A percentile compares a stretch with the other conserved stretches of the same genome.
Conservation (phyloP, 306 rosid genomes). For the Adenanthera pavonina region DNA sequence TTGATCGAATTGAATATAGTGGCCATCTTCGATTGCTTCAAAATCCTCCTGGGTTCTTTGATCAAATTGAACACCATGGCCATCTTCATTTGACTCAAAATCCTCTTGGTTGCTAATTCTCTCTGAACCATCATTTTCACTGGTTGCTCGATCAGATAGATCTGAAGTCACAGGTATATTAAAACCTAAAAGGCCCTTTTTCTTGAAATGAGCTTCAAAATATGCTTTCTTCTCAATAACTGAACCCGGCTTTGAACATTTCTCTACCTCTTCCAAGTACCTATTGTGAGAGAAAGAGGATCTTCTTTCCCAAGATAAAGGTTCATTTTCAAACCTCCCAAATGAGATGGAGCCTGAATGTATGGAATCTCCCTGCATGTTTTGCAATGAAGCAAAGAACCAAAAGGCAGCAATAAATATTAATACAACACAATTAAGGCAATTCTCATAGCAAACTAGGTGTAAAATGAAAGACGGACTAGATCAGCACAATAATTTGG, state of each 20-base stretch:
- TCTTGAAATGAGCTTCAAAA: constrained; percentile 74
- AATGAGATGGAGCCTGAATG: constrained; percentile 86
- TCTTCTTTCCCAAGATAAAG: constrained; percentile 81
- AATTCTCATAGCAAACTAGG: constrained; percentile 1
- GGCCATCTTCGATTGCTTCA: constrained; percentile 22
- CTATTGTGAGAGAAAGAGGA: constrained; percentile 68
- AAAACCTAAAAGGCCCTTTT: constrained; percentile 53
- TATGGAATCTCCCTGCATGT: constrained; percentile 67
- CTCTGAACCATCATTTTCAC: constrained; percentile 49
- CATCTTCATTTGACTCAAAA: constrained; percentile 48
- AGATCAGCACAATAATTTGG: neutral
- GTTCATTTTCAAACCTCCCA: constrained; percentile 77
- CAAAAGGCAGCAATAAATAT: constrained; percentile 30
- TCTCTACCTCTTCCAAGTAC: constrained; percentile 73
- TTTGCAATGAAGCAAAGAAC: constrained; percentile 36
- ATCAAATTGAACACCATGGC: constrained; percentile 39
- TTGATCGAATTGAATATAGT: constrained; percentile 31
- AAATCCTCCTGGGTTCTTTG: constrained; percentile 29
- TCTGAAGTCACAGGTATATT: constrained; percentile 35
- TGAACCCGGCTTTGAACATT: constrained; percentile 66
- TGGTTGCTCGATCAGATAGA: constrained; percentile 32
- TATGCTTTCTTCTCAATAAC: constrained; percentile 65
- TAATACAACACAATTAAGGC: constrained; percentile 19
- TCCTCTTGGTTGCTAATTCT: constrained; percentile 46
- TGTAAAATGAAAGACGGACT: neutral